Percentiles rank a stretch among this genome's conserved stretches.
phyloP scores from a whole-genome alignment of 352 stramenopile genomes.

The Globisporangium abappressorium region DNA sequence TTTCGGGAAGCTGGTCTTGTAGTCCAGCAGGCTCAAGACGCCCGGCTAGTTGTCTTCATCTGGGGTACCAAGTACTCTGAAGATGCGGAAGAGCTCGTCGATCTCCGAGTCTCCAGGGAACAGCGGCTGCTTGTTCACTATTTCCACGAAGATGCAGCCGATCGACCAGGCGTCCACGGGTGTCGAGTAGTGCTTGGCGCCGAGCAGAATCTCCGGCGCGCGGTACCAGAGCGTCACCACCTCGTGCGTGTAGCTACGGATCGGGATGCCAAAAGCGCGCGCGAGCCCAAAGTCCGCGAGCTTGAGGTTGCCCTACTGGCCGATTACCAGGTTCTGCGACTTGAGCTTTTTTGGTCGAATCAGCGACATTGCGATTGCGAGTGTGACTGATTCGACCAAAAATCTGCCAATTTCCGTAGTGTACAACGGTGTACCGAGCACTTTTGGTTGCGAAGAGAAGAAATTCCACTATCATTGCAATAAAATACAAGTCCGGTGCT shows the following conservation, averaged over 20 bases:
- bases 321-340: constrained; percentile 94
- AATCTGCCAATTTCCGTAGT: no score
- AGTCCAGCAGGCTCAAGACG: constrained; percentile 96
- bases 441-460: no score
- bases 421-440: no score
- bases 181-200: constrained; percentile 92
- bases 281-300: constrained; percentile 93
- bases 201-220: constrained; percentile 93
- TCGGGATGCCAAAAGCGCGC: constrained; percentile 82
- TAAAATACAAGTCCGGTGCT: no score
- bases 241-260: constrained; percentile 91
- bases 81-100: constrained; percentile 99
- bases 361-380: no score
- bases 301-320: constrained; percentile 87
- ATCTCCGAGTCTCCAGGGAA: constrained; percentile 97
- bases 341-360: constrained; percentile 66
- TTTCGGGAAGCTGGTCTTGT: constrained; percentile 97
- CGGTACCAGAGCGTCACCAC: constrained; percentile 97
- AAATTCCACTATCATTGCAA: no score
- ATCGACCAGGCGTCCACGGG: constrained; percentile 92
- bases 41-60: constrained; percentile 96
- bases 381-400: no score
- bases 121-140: constrained; percentile 89
- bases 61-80: constrained; percentile 95
- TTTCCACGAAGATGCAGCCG: constrained; percentile 94